A percentile compares a stretch with the other conserved stretches of the same genome.
phyloP scores from a whole-genome alignment of 176 grass and related monocot genomes.

The Carex pumila region DNA sequence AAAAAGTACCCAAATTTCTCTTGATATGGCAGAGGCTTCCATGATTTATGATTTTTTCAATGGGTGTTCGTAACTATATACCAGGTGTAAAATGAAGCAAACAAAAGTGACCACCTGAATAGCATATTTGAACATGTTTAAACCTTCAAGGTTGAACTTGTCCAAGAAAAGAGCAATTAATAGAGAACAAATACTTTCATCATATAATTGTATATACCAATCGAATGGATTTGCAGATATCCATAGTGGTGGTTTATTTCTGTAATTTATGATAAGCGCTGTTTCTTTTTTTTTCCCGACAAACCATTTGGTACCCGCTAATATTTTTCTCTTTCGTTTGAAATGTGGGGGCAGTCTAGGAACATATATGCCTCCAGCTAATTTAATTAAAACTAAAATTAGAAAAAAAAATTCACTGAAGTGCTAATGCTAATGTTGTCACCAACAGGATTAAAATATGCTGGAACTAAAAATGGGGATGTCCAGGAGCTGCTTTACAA shows the following conservation, averaged over 20 bases:
- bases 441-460: constrained; percentile 78
- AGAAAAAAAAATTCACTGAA: not conserved
- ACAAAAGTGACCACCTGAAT: not conserved
- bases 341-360: not conserved
- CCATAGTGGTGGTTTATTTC: not conserved
- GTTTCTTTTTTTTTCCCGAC: not conserved
- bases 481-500: constrained; percentile 75
- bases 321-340: not conserved
- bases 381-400: not conserved
- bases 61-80: not conserved
- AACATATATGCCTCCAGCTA: not conserved
- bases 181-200: not conserved
- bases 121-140: not conserved
- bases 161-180: not conserved
- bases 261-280: not conserved
- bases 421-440: not conserved
- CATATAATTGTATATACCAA: not conserved
- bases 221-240: not conserved
- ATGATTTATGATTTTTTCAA: not conserved
- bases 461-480: constrained; percentile 89
- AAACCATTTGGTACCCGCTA: not conserved
- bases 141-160: not conserved
- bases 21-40: not conserved
- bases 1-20: not conserved
- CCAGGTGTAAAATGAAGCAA: not conserved